phyloP scores from a whole-genome alignment of 163 green algal species.

The Scenedesmus sp. region DNA sequence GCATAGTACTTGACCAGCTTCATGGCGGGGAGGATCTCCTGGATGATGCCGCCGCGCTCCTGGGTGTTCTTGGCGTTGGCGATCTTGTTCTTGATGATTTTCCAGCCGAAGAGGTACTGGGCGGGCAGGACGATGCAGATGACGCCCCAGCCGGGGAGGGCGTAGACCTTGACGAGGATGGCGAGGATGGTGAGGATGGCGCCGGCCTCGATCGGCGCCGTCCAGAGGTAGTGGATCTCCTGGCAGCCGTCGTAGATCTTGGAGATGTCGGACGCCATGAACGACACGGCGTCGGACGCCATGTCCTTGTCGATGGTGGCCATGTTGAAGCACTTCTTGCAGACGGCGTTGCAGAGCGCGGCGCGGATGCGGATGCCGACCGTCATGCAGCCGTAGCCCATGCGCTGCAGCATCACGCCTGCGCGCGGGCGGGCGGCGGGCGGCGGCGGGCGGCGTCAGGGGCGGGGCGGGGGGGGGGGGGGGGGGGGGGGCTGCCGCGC shows the following conservation, averaged over 20 bases:
- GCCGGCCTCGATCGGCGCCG: slow-evolving; percentile 54
- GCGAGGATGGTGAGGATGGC: slow-evolving; percentile 59
- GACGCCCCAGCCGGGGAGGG: slow-evolving; percentile 55
- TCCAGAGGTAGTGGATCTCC: slow-evolving; percentile 71
- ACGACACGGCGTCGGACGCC: slow-evolving; percentile 48
- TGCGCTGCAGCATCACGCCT: slow-evolving; percentile 54
- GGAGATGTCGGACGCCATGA: slow-evolving; percentile 62
- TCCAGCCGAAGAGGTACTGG: slow-evolving; percentile 66
- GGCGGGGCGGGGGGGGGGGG: too few species aligned
- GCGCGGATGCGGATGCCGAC: slow-evolving; percentile 50
- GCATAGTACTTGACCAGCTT: slow-evolving; percentile 73
- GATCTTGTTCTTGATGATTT: slow-evolving; percentile 60
- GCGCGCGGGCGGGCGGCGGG: neutral
- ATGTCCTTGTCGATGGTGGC: slow-evolving; percentile 43
- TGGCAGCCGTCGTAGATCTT: slow-evolving; percentile 65
- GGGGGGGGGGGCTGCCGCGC: too few species aligned
- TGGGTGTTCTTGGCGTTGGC: slow-evolving; percentile 46
- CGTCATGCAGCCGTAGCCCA: slow-evolving; percentile 57
- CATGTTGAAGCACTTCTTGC: slow-evolving; percentile 52
- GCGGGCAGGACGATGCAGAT: slow-evolving; percentile 56
- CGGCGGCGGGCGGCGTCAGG: neutral
- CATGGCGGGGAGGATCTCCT: slow-evolving; percentile 65
- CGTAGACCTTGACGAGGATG: slow-evolving; percentile 50
- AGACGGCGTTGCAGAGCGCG: slow-evolving; percentile 47
- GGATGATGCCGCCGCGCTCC: slow-evolving; percentile 48